These are phyloP conservation scores for Beta vulgaris DNA, from an alignment of 148 eudicot species.

Conservation along the genomic window DNA sequence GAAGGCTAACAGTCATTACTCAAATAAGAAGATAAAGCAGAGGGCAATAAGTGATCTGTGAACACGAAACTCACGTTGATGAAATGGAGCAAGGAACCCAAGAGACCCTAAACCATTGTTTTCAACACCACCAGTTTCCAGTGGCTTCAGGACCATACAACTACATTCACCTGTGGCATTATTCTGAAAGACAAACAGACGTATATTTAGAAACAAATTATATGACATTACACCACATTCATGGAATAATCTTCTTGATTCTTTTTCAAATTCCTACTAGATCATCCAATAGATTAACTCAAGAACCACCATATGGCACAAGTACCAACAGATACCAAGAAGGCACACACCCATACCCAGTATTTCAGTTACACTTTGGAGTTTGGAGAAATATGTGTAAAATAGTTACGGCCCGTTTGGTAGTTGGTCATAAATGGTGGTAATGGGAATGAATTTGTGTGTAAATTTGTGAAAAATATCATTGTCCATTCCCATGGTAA, in stretches of 20 bases:
- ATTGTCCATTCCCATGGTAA: no score
- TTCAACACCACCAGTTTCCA: constrained; percentile 47
- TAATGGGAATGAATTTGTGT: no score
- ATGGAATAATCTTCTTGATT: not conserved
- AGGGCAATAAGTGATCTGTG: not conserved
- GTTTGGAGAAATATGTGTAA: not conserved
- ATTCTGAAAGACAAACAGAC: constrained; percentile 26
- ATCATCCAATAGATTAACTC: not conserved
- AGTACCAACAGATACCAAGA: not conserved
- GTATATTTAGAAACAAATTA: not conserved
- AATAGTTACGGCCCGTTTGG: no score
- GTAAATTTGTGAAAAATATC: no score
- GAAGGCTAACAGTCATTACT: not conserved
- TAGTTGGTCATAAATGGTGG: no score
- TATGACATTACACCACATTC: not conserved
- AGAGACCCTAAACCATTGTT: constrained; percentile 33
- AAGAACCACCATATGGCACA: not conserved
- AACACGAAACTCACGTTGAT: constrained; percentile 24
- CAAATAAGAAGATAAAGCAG: not conserved
- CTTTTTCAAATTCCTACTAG: no score
- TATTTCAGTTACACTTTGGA: not conserved
- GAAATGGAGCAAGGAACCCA: constrained; percentile 56
- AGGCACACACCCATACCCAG: not conserved
- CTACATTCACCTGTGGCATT: constrained; percentile 60
- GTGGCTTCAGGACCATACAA: constrained; percentile 57